A percentile compares a stretch with the other conserved stretches of the same genome.
Conservation (phyloP, 306 rosid species). For the Dalbergia cultrata region DNA sequence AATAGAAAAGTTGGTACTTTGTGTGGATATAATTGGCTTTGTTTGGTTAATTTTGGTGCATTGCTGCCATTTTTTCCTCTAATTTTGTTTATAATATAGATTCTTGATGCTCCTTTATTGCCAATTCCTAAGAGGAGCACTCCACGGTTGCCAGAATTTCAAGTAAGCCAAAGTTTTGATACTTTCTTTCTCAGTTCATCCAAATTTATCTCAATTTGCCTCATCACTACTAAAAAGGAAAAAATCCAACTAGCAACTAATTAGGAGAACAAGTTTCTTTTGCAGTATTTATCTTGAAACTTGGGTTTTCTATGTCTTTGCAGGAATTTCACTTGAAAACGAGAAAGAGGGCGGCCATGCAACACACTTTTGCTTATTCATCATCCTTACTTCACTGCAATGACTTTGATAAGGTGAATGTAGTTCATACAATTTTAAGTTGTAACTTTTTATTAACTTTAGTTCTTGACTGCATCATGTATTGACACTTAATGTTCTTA, state of each 20-base stretch:
- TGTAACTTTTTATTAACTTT: not conserved
- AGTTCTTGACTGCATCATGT: constrained; percentile 1
- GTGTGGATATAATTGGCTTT: constrained; percentile 33
- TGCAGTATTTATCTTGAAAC: constrained; percentile 22
- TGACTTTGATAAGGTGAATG: constrained; percentile 62
- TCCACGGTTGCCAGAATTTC: constrained; percentile 91
- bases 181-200: constrained; percentile 13
- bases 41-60: constrained; percentile 27
- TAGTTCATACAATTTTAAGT: constrained; percentile 35
- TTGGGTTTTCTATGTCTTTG: constrained; percentile 47
- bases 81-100: constrained; percentile 59
- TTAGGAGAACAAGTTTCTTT: constrained; percentile 30
- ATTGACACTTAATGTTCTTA: not conserved
- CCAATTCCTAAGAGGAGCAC: constrained; percentile 81
- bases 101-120: constrained; percentile 89
- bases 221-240: not conserved
- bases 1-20: constrained; percentile 78
- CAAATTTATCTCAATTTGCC: constrained; percentile 6
- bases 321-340: constrained; percentile 92
- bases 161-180: constrained; percentile 56
- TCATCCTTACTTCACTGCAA: constrained; percentile 62
- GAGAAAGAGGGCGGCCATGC: constrained; percentile 84
- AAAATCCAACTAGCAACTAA: constrained; percentile 24
- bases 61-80: constrained; percentile 42
- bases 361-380: constrained; percentile 64